A percentile compares a stretch with the other conserved stretches of the same genome.
Evolutionary conservation across 768 basidiomycete species (phyloP).

Genomic region (Chalciporus sphaerocephalus): DNA sequence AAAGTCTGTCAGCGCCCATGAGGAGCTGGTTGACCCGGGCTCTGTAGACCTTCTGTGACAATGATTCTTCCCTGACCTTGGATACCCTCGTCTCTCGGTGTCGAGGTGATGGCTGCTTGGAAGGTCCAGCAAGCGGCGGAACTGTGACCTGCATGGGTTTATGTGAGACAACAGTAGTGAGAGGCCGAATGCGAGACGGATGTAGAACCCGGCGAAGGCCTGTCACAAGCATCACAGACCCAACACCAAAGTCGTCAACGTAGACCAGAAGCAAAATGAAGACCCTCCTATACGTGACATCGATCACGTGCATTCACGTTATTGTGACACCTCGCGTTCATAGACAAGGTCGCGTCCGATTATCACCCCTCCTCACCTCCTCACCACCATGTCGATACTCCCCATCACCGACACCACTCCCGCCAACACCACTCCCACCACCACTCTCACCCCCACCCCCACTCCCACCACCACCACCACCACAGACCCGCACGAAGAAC

Average conservation of each 20-base stretch:
- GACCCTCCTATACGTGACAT: conserved; percentile 9
- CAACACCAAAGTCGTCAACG: not conserved
- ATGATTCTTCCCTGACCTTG: not conserved
- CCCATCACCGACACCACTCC: no score
- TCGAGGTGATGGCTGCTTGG: not conserved
- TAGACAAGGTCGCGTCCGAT: conserved; percentile 9
- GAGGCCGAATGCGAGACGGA: not conserved
- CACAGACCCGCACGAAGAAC: conserved; percentile 63
- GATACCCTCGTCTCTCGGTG: no score
- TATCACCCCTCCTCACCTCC: conserved; percentile 7
- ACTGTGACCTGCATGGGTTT: not conserved
- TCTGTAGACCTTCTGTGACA: conserved; percentile 15
- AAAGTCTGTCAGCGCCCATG: conserved; percentile 24
- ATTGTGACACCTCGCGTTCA: no score
- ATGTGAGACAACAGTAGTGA: not conserved
- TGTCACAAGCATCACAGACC: conserved; percentile 4
- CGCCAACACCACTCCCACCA: no score
- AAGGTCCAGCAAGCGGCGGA: not conserved
- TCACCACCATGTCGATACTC: conserved; percentile 1
- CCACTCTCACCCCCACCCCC: conserved; percentile 6
- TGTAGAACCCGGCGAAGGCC: conserved; percentile 5
- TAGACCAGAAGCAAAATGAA: not conserved
- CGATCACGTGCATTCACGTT: not conserved
- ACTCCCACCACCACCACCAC: not conserved
- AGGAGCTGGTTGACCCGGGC: conserved; percentile 26